phyloP scores from a whole-genome alignment of 441 rosid genomes.

The Erodium texanum region DNA sequence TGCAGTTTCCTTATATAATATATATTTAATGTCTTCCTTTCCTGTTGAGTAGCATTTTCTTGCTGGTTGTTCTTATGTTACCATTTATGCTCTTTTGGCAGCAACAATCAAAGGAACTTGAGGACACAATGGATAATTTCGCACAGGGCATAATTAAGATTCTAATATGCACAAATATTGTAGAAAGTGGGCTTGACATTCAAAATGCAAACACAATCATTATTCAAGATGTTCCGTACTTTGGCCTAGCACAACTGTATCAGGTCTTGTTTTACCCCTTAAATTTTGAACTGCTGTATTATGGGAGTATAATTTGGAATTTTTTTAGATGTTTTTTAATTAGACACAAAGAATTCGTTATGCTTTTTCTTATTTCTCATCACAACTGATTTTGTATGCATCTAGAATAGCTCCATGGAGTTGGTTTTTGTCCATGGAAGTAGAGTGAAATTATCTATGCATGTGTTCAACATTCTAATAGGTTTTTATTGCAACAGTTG shows the following conservation, averaged over 20 bases:
- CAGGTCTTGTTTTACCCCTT: conserved; percentile 47
- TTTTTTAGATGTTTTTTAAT: not conserved
- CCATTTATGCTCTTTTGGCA: conserved; percentile 31
- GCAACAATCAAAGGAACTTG: conserved; percentile 91
- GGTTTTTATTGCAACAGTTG: conserved; percentile 41
- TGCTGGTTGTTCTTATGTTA: not conserved
- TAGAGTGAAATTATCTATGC: conserved; percentile 9
- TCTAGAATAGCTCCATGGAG: not conserved
- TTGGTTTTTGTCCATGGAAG: not conserved
- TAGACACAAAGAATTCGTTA: not conserved
- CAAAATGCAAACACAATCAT: conserved; percentile 94
- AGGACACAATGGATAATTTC: conserved; percentile 92
- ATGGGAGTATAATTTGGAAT: not conserved
- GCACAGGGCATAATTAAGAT: conserved; percentile 70
- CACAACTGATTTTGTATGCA: not conserved
- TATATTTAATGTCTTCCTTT: not conserved
- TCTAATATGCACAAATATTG: conserved; percentile 87
- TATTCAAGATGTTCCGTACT: conserved; percentile 93
- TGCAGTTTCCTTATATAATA: not conserved
- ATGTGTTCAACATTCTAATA: conserved; percentile 1
- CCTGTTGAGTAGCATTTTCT: not conserved
- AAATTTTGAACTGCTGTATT: not conserved
- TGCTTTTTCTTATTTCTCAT: not conserved
- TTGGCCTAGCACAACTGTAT: conserved; percentile 91
- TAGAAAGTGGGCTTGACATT: conserved; percentile 98